Conservation (phyloP, 2,329 filamentous ascomycete species). For the Ceratocystis cacaofunesta region DNA sequence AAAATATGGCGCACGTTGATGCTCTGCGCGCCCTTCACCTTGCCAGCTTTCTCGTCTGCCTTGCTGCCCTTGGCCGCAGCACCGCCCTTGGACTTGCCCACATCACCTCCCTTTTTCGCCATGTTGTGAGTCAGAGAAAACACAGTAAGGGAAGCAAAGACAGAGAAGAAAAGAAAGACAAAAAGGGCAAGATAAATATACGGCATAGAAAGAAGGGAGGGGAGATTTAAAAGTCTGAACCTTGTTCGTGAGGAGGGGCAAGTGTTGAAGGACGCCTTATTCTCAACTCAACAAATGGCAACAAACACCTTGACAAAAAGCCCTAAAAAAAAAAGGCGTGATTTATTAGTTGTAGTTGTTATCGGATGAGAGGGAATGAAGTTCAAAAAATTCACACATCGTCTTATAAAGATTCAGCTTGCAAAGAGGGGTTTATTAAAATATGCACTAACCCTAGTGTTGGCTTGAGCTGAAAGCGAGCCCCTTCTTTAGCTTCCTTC, state of each 20-base stretch:
- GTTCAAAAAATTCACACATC: neutral
- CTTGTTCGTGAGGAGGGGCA: too few species aligned
- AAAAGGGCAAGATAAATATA: neutral
- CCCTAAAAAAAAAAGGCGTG: too few species aligned
- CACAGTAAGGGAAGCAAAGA: neutral
- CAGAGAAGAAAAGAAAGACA: neutral
- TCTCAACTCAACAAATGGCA: neutral
- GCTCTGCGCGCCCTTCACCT: constrained; percentile 46
- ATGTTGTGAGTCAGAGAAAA: constrained; percentile 5
- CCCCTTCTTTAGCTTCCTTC: neutral
- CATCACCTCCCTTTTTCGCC: constrained; percentile 14
- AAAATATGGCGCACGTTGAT: constrained; percentile 65
- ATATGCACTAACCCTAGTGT: neutral
- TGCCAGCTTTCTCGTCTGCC: constrained; percentile 26
- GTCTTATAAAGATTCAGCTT: neutral
- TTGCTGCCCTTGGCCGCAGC: constrained; percentile 26
- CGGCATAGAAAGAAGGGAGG: neutral
- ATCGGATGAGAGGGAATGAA: neutral
- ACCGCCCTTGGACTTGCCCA: constrained; percentile 21
- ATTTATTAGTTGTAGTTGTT: too few species aligned
- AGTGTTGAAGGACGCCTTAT: neutral
- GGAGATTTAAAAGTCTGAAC: too few species aligned
- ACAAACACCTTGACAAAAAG: neutral
- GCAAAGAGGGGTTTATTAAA: neutral
- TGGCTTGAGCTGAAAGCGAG: neutral